Percentiles rank a stretch among this genome's conserved stretches.
phyloP scores from a whole-genome alignment of 2,329 filamentous ascomycete species.

The Simplicillium aogashimaense region DNA sequence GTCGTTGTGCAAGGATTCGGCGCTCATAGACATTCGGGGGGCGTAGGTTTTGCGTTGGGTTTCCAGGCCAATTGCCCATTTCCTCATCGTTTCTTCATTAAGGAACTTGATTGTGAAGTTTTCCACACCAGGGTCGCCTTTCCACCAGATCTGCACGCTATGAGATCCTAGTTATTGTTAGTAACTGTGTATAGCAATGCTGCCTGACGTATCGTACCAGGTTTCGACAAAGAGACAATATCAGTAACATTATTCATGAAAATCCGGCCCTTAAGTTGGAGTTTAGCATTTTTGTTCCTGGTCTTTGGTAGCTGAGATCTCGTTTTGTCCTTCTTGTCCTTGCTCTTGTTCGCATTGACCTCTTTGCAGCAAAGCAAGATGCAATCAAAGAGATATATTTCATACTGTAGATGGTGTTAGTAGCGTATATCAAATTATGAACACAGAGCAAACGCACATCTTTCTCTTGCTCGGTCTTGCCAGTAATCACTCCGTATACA shows the following conservation, averaged over 20 bases:
- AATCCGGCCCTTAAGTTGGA: constrained; percentile 92
- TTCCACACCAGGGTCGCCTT: constrained; percentile 88
- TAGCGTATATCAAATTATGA: background rate
- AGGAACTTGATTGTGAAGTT: constrained; percentile 92
- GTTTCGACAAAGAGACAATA: constrained; percentile 77
- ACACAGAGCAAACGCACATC: constrained; percentile 48
- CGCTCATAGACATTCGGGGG: constrained; percentile 33
- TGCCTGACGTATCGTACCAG: constrained; percentile 48
- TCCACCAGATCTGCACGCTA: constrained; percentile 97
- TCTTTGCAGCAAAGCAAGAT: constrained; percentile 98
- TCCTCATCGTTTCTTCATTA: constrained; percentile 87
- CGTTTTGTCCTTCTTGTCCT: constrained; percentile 64
- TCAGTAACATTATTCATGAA: constrained; percentile 99
- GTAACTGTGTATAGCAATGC: constrained; percentile 8
- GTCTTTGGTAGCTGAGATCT: constrained; percentile 45
- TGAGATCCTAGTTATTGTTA: constrained; percentile 60
- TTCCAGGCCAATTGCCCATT: constrained; percentile 77
- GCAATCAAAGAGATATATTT: constrained; percentile 93
- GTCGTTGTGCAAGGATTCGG: constrained; percentile 51
- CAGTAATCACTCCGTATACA: constrained; percentile 83
- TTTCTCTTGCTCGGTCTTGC: constrained; percentile 81
- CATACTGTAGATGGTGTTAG: constrained; percentile 54
- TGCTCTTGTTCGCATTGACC: constrained; percentile 71
- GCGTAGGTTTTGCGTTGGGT: constrained; percentile 58
- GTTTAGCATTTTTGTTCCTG: constrained; percentile 61